Conservation (phyloP, 352 stramenopile species). For the Phytophthora boehmeriae region DNA sequence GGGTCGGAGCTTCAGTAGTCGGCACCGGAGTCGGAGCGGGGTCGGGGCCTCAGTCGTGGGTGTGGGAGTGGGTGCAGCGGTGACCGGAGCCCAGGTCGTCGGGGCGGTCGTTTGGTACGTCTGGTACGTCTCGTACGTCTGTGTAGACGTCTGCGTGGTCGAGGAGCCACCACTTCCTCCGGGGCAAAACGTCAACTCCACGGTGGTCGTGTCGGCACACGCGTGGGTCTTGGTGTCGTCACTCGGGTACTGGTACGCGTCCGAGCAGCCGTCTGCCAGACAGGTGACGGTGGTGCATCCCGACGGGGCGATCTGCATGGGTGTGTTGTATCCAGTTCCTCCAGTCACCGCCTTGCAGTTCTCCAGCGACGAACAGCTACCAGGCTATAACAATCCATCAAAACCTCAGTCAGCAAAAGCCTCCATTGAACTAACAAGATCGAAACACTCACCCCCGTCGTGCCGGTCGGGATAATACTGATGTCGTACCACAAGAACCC, state of each 20-base stretch:
- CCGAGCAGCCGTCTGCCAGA: constrained; percentile 40
- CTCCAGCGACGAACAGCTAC: constrained; percentile 39
- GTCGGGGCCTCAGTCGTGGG: constrained; percentile 5
- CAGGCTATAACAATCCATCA: constrained; percentile 10
- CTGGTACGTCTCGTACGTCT: too few species aligned
- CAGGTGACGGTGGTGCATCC: constrained; percentile 54
- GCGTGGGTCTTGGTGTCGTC: constrained; percentile 62
- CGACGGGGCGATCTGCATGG: constrained; percentile 52
- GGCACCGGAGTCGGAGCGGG: constrained; percentile 14
- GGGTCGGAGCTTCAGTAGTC: constrained; percentile 17
- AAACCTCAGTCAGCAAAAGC: neutral
- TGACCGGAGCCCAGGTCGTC: constrained; percentile 5
- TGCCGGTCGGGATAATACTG: constrained; percentile 52
- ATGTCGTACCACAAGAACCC: constrained; percentile 57
- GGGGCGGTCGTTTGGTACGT: constrained; percentile 9
- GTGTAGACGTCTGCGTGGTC: constrained; percentile 4
- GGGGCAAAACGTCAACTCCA: constrained; percentile 62
- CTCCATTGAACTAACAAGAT: neutral
- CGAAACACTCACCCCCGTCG: constrained; percentile 26
- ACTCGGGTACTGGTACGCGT: constrained; percentile 64
- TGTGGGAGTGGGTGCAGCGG: constrained; percentile 11
- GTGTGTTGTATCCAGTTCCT: constrained; percentile 58
- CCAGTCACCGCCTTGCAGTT: constrained; percentile 50
- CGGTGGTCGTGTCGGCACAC: constrained; percentile 39
- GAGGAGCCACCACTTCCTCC: constrained; percentile 37